Base-by-base conservation (phyloP, 2,329 filamentous ascomycete genomes). In the Fusarium duplospermum region DNA sequence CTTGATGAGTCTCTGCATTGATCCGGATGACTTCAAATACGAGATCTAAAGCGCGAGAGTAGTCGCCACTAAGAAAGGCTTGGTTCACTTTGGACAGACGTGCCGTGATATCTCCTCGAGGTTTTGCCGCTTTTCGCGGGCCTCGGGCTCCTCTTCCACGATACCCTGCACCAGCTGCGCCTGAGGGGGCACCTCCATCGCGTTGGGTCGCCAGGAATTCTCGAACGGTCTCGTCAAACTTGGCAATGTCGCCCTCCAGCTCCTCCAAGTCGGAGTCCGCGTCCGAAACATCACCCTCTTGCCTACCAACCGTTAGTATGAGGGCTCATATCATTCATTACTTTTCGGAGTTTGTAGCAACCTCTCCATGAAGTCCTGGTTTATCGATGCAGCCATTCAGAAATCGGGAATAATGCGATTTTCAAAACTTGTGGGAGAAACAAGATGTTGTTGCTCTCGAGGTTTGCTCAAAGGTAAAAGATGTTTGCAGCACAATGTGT, bases 41-140 rank as follows among this genome's bases (percentile, higher is more conserved):
- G 24, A 89, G 84, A 18, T 87, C 86, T 38, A 90, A 83, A 6
- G 93, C 91, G 45, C 87, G 84, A 6, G 89, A 86, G 71, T 92
- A 91, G 22, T 92, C 86, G 29, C 88, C 86, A 11, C 88, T 85
- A 67, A 94, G 86, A 78, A 92, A 95, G 6, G 91, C 89, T 69
- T 91, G 87, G 67, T 91, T 93, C 4, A 93, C 93, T 77, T 89
- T 86, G 56, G 89, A 87, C 58, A 95, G 86, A 47, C 92, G 86
- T 45, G 89, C 86, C 77, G 92, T 94, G 80, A 95, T 93, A 75
- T 94, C 91, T 45, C 88, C 90, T 52, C 91, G 89, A 18, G 91
- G 92, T 79, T 93, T 92, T 10, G 89, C 91, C 27, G 90, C 88
- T 79, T 91, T 90, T 20, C 89, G 85, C 29, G 88, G 88, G 8